These are phyloP conservation scores for Clarireedia homoeocarpa DNA, from an alignment of 2,329 filamentous ascomycete genomes.

Conservation along the genomic window DNA sequence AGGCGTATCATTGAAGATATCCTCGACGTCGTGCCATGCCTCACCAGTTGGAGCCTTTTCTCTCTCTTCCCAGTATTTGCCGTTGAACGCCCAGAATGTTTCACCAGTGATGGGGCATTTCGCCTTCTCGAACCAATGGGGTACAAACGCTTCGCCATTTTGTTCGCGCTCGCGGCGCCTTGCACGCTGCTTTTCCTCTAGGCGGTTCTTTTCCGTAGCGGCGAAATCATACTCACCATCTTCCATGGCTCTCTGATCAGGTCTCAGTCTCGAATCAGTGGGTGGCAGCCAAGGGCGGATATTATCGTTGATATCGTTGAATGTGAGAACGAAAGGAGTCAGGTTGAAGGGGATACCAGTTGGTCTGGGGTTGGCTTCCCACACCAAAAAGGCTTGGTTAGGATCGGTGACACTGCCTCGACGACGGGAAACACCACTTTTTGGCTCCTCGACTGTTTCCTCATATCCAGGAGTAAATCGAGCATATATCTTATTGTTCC, in stretches of 20 bases:
- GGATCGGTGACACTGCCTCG: conserved; percentile 52
- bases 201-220: conserved; percentile 84
- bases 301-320: conserved; percentile 87
- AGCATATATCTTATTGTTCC: conserved; percentile 97
- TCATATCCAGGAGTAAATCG: conserved; percentile 88
- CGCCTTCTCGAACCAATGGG: conserved; percentile 76
- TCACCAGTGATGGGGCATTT: conserved; percentile 76
- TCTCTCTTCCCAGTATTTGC: conserved; percentile 77
- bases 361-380: conserved; percentile 80
- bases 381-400: conserved; percentile 78
- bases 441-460: conserved; percentile 55
- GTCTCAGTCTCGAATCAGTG: conserved; percentile 86
- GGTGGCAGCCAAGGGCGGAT: conserved; percentile 72
- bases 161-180: conserved; percentile 66
- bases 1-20: conserved; percentile 26
- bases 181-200: conserved; percentile 85
- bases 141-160: conserved; percentile 70
- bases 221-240: conserved; percentile 95
- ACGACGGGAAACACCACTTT: conserved; percentile 32
- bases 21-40: conserved; percentile 29
- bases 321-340: conserved; percentile 88
- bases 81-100: conserved; percentile 82
- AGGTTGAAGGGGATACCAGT: conserved; percentile 90
- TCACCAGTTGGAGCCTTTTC: conserved; percentile 23
- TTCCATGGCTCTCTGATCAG: conserved; percentile 97